Evolutionary conservation across 108 stramenopile genomes (phyloP), one percentile per base, ranked within the genome.

Genomic region (Pseudonitzschia delicatissima): DNA sequence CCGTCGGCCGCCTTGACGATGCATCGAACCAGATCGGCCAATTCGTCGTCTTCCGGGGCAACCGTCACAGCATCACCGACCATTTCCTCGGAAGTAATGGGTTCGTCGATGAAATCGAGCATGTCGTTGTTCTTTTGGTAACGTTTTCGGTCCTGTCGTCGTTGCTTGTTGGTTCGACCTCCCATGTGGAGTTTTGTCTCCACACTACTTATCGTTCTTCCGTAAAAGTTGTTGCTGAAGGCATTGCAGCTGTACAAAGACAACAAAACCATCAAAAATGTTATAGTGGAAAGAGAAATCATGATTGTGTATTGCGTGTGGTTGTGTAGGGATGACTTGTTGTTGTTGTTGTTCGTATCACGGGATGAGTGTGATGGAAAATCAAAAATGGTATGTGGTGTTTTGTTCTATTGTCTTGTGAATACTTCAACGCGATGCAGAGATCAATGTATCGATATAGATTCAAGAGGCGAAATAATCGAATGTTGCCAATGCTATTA

Each of bases 1-100:
- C 82, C 91, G 59, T 96, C 96, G 1, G 93, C 96, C 1, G 92
- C 90, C 23, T 64, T 65, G 34, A 80, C 88, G 31, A 90, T 82
- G 44, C 67, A 69, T n/a, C 62, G 13, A 15, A 76, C 65, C 13
- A 76, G 29, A 1, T 68, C 62, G 0, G 74, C 74, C 45, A 76
- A 64, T 28, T 68, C 74, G 42, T 76, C 74, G 23, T 62, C 23
- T 45, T 69, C 74, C 8, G 66, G 77, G 23, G 20, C 51, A 25
- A 51, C 42, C 17, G 9, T 18, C 17, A 5, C 47, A 18, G 23
- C 21, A 62, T 68, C 67, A 6, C 70, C 77, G 29, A 77, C 77
- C 62, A 69, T 58, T 35, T 66, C 47, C 27, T 72, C 45, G 23
- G 44, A 31, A 32, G 37, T 60, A 45, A 71, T 65, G 9, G 69